Percentiles rank a stretch among this genome's conserved stretches.
Conservation (phyloP, 2,329 filamentous ascomycete species). For the Trichoderma hamatum region DNA sequence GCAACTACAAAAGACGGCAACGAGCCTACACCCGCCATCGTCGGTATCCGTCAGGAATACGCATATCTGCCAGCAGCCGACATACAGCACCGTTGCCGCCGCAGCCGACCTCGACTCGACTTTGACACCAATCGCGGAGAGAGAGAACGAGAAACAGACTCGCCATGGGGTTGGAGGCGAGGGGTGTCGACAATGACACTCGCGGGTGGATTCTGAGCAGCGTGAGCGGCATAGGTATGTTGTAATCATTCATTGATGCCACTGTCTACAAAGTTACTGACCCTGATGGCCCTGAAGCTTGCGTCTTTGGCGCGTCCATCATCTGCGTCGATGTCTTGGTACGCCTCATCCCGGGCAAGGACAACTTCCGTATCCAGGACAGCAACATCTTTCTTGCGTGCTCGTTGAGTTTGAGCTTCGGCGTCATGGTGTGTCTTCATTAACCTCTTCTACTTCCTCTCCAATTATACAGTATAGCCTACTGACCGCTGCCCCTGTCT, state of each 20-base stretch:
- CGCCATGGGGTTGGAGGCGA: conserved; percentile 45
- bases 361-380: conserved; percentile 82
- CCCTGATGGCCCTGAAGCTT: conserved; percentile 48
- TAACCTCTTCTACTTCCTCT: neutral
- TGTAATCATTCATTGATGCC: conserved; percentile 36
- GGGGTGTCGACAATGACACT: conserved; percentile 72
- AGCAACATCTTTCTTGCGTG: conserved; percentile 86
- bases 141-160: conserved; percentile 41
- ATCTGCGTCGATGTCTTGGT: conserved; percentile 85
- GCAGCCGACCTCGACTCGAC: neutral
- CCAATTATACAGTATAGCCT: neutral
- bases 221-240: conserved; percentile 73
- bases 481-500: neutral
- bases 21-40: neutral
- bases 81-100: conserved; percentile 1
- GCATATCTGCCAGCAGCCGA: neutral
- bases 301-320: conserved; percentile 75
- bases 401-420: conserved; percentile 90
- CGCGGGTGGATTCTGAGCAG: conserved; percentile 92
- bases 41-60: neutral
- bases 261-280: neutral
- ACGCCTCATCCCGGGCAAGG: conserved; percentile 70
- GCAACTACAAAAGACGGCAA: neutral
- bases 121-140: conserved; percentile 7
- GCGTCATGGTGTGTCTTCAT: conserved; percentile 76